Evolutionary conservation across 2,329 filamentous ascomycete genomes (phyloP).

Genomic region (Aspergillus quadrilineatus): DNA sequence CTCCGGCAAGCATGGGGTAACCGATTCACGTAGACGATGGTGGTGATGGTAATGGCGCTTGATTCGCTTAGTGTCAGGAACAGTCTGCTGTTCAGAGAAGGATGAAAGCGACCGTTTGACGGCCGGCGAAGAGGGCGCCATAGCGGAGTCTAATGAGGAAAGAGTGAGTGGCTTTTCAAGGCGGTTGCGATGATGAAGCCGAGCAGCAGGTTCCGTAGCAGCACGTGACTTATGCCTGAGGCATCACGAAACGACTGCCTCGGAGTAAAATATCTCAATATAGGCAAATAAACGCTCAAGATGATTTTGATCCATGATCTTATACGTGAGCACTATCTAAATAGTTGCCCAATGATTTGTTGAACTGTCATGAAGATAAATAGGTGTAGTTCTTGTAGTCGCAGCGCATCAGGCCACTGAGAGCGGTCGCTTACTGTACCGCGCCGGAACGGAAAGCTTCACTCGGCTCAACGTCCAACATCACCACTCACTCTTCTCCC

Average conservation of each 20-base stretch:
- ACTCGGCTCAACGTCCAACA: conserved; percentile 30
- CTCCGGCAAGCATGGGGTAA: conserved; percentile 34
- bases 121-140: conserved; percentile 30
- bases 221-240: conserved; percentile 29
- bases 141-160: conserved; percentile 23
- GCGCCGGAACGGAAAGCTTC: conserved; percentile 38
- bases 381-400: background rate
- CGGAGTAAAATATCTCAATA: too few relatives aligned
- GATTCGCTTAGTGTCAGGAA: conserved; percentile 31
- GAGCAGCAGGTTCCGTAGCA: conserved; percentile 13
- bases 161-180: conserved; percentile 6
- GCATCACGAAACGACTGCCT: background rate
- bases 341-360: background rate
- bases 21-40: conserved; percentile 40
- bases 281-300: background rate
- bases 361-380: background rate
- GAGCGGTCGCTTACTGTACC: conserved; percentile 34
- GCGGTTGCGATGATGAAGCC: conserved; percentile 14
- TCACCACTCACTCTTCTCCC: conserved; percentile 27
- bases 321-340: background rate
- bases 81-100: conserved; percentile 17
- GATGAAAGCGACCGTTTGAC: conserved; percentile 37
- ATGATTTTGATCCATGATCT: background rate
- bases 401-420: conserved; percentile 33
- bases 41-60: conserved; percentile 44